Evolutionary conservation across 23 red algal genomes (phyloP).

Genomic region (Gracilaria caudata): DNA sequence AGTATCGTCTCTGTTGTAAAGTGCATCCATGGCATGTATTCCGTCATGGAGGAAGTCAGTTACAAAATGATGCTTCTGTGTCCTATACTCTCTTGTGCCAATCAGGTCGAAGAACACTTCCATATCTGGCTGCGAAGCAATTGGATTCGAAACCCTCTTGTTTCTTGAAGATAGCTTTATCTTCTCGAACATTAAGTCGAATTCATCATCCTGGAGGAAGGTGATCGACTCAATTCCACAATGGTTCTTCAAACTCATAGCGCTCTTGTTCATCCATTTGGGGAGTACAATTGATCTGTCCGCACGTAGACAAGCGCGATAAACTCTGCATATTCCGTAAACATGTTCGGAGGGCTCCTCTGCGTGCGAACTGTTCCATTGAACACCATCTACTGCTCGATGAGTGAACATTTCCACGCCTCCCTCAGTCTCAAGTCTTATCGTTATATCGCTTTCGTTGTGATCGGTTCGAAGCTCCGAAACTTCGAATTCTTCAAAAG

Average conservation of each 20-base stretch:
- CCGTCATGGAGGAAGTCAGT: constrained; percentile 58
- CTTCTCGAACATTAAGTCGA: constrained; percentile 49
- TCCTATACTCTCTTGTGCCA: constrained; percentile 42
- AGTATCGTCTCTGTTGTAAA: constrained; percentile 37
- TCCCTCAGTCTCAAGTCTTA: constrained; percentile 30
- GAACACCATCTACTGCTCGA: constrained; percentile 42
- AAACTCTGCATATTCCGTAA: constrained; percentile 55
- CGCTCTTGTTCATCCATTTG: constrained; percentile 52
- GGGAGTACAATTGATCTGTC: constrained; percentile 42
- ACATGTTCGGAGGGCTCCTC: constrained; percentile 19
- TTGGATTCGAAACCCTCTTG: not conserved
- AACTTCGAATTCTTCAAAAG: constrained; percentile 12
- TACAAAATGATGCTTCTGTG: constrained; percentile 59
- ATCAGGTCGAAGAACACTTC: constrained; percentile 54
- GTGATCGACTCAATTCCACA: constrained; percentile 37
- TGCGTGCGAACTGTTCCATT: constrained; percentile 31
- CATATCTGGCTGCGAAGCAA: constrained; percentile 7
- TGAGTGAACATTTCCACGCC: constrained; percentile 64
- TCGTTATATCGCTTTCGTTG: not conserved
- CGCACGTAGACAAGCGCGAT: constrained; percentile 20
- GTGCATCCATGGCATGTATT: constrained; percentile 49
- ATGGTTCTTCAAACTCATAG: constrained; percentile 5
- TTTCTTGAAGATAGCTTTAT: constrained; percentile 14
- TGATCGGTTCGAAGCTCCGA: not conserved
- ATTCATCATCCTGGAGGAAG: constrained; percentile 43